Evolutionary conservation across 805 yeast species (phyloP).

Genomic region (Sugiyamaella boreocaroliniensis): DNA sequence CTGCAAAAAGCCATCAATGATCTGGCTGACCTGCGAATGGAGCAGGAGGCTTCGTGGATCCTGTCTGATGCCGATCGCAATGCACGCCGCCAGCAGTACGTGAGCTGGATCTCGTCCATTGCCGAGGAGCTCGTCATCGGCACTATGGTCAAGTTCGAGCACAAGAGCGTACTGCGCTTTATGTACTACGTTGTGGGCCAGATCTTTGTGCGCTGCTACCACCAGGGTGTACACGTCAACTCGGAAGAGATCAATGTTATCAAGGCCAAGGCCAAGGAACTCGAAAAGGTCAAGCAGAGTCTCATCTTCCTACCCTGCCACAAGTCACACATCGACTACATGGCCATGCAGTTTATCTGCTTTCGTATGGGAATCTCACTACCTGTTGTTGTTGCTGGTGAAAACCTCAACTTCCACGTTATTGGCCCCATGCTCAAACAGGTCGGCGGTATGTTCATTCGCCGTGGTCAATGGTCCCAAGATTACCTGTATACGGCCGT

Average conservation of each 20-base stretch:
- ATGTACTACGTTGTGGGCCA: conserved; percentile 35
- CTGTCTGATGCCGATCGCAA: conserved; percentile 21
- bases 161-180: conserved; percentile 25
- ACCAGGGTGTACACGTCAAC: conserved; percentile 38
- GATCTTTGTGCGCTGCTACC: conserved; percentile 34
- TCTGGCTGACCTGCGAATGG: conserved; percentile 29
- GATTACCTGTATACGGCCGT: conserved; percentile 40
- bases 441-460: conserved; percentile 52
- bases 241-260: conserved; percentile 30
- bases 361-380: conserved; percentile 47
- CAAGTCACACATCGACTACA: conserved; percentile 56
- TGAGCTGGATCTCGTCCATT: conserved; percentile 27
- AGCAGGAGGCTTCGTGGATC: conserved; percentile 24
- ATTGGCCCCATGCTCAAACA: conserved; percentile 45
- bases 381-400: conserved; percentile 61
- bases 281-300: conserved; percentile 31
- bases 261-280: conserved; percentile 29
- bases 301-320: conserved; percentile 51
- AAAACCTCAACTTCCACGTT: conserved; percentile 52
- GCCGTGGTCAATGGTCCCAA: conserved; percentile 37
- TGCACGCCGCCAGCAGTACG: conserved; percentile 24
- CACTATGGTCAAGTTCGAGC: conserved; percentile 32
- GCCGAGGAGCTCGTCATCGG: conserved; percentile 27
- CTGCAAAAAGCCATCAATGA: conserved; percentile 26
- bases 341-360: conserved; percentile 48